A percentile compares a stretch with the other conserved stretches of the same genome.
Evolutionary conservation across 2,329 filamentous ascomycete genomes (phyloP).

Genomic region (Leptographium wingfieldii): DNA sequence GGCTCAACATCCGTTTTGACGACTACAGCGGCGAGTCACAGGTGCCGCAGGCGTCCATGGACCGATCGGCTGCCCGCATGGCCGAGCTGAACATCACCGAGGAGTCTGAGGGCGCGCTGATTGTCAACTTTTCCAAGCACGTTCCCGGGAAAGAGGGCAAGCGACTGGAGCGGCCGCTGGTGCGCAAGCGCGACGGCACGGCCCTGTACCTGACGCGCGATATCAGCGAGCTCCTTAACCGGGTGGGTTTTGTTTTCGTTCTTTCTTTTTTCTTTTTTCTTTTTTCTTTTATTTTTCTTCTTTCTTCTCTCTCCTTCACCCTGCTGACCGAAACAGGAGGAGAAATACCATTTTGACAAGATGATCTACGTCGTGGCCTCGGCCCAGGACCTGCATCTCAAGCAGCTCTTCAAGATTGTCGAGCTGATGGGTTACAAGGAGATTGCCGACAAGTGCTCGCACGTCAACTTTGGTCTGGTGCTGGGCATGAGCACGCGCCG

Average conservation of each 20-base stretch:
- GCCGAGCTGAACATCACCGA: conserved; percentile 52
- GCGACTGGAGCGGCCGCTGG: conserved; percentile 55
- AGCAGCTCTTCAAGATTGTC: conserved; percentile 65
- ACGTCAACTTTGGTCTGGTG: conserved; percentile 65
- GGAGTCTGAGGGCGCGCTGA: conserved; percentile 58
- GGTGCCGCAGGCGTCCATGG: conserved; percentile 55
- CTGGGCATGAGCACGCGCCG: conserved; percentile 58
- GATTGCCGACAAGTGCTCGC: conserved; percentile 54
- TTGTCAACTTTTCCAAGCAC: conserved; percentile 60
- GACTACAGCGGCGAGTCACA: conserved; percentile 66
- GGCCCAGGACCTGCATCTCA: conserved; percentile 59
- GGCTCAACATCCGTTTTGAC: conserved; percentile 60
- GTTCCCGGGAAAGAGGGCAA: conserved; percentile 54
- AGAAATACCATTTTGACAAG: conserved; percentile 57
- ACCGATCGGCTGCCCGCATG: conserved; percentile 47
- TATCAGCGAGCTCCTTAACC: conserved; percentile 59
- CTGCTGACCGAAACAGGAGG: conserved; percentile 17
- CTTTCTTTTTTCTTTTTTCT: neutral
- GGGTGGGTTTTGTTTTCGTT: conserved; percentile 18
- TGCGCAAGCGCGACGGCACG: conserved; percentile 62
- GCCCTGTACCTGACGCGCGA: conserved; percentile 69
- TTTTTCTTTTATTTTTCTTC: neutral
- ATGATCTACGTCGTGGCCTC: conserved; percentile 71
- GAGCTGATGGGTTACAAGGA: conserved; percentile 59
- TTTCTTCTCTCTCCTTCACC: neutral